Conservation (phyloP, 768 basidiomycete genomes). For the Lactarius evosmus region DNA sequence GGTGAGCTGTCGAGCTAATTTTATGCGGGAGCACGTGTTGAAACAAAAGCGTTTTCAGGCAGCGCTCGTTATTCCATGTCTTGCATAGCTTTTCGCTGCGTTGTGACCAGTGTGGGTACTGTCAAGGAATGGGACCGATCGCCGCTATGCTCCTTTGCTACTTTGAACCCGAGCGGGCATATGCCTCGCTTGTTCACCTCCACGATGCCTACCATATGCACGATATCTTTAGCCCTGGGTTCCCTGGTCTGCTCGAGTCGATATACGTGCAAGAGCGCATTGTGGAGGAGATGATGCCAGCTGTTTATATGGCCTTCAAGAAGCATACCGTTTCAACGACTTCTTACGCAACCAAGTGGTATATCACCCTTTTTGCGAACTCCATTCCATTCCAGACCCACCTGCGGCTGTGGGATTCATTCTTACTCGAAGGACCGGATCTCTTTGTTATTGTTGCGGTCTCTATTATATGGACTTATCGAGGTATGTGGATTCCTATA, state of each 20-base stretch:
- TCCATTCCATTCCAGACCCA: slow-evolving; percentile 95
- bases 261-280: slow-evolving; percentile 94
- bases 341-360: slow-evolving; percentile 98
- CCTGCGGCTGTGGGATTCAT: slow-evolving; percentile 91
- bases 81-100: slow-evolving; percentile 85
- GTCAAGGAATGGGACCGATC: slow-evolving; percentile 98
- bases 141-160: slow-evolving; percentile 94
- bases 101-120: slow-evolving; percentile 89
- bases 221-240: slow-evolving; percentile 86
- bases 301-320: slow-evolving; percentile 80
- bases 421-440: slow-evolving; percentile 87
- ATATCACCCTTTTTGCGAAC: slow-evolving; percentile 95
- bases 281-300: slow-evolving; percentile 84
- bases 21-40: neutral
- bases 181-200: slow-evolving; percentile 78
- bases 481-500: slow-evolving; percentile 50
- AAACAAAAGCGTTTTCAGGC: slow-evolving; percentile 44
- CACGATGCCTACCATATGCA: slow-evolving; percentile 90
- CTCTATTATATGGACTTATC: slow-evolving; percentile 88
- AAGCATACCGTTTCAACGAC: slow-evolving; percentile 90
- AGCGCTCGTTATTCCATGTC: slow-evolving; percentile 93
- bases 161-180: slow-evolving; percentile 85
- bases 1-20: slow-evolving; percentile 50
- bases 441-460: slow-evolving; percentile 81
- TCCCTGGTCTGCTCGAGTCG: slow-evolving; percentile 92